These are phyloP conservation scores for Volvariella surrecta DNA, from an alignment of 1,284 basidiomycete species.

Conservation along the genomic window DNA sequence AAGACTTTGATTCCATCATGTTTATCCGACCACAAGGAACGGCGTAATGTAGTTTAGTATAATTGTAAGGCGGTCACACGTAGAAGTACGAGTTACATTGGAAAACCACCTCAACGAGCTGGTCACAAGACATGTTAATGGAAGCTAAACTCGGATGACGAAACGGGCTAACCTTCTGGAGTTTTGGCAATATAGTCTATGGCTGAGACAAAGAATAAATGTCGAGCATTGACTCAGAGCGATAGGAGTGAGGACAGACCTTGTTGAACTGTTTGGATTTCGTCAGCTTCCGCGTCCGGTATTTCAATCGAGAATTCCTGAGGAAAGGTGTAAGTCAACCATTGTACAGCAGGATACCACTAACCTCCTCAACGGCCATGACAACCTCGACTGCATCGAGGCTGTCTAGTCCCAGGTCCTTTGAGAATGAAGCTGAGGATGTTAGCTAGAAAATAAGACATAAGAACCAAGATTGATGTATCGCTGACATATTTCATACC, in stretches of 20 bases:
- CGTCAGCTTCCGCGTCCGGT: slow-evolving; percentile 97
- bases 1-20: no score
- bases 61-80: slow-evolving; percentile 23
- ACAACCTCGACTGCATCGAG: slow-evolving; percentile 98
- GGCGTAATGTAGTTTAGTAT: no score
- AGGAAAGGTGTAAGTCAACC: slow-evolving; percentile 6
- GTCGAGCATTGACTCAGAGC: slow-evolving; percentile 4
- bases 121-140: not conserved
- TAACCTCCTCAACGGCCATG: slow-evolving; percentile 98
- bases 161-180: slow-evolving; percentile 62
- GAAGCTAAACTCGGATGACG: slow-evolving; percentile 13
- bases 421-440: slow-evolving; percentile 68
- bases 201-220: slow-evolving; percentile 39
- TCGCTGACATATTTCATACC: slow-evolving; percentile 38
- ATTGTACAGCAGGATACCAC: slow-evolving; percentile 10
- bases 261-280: slow-evolving; percentile 91
- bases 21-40: no score
- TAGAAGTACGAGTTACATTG: slow-evolving; percentile 15
- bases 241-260: no score
- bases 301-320: slow-evolving; percentile 90
- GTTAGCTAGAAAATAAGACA: slow-evolving; percentile 48
- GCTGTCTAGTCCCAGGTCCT: slow-evolving; percentile 93
- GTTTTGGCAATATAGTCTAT: slow-evolving; percentile 97
- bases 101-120: slow-evolving; percentile 11
- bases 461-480: slow-evolving; percentile 6